These are phyloP conservation scores for Ganoderma meredithae DNA, from an alignment of 1,284 basidiomycete species.

Conservation along the genomic window DNA sequence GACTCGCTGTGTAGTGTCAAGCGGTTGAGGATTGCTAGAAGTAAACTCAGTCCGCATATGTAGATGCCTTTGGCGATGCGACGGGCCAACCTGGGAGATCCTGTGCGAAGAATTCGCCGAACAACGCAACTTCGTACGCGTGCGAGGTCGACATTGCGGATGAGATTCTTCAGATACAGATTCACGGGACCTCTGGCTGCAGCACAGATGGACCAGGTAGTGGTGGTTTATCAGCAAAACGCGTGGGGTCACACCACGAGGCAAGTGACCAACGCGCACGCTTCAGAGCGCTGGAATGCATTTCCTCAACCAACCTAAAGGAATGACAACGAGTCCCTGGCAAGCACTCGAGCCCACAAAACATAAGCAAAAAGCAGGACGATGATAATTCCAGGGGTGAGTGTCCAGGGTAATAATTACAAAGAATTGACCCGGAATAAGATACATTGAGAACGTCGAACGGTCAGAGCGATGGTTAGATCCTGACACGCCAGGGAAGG, in stretches of 20 bases:
- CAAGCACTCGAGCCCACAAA: not conserved
- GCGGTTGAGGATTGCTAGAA: conserved; percentile 72
- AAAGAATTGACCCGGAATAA: conserved; percentile 27
- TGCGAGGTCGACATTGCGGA: conserved; percentile 43
- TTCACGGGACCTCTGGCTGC: not conserved
- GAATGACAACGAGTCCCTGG: not conserved
- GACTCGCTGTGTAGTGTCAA: conserved; percentile 81
- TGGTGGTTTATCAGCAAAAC: conserved; percentile 6
- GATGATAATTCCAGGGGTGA: not conserved
- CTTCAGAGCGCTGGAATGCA: not conserved
- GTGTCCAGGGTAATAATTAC: conserved; percentile 15
- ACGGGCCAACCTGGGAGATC: conserved; percentile 40
- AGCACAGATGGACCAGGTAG: not conserved
- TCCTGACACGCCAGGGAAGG: conserved; percentile 7
- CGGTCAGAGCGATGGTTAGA: not conserved
- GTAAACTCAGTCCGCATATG: conserved; percentile 32
- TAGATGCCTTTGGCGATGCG: not conserved
- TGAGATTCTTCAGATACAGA: not conserved
- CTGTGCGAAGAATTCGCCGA: conserved; percentile 70
- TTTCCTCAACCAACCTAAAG: not conserved
- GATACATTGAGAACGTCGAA: conserved; percentile 7
- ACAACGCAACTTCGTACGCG: conserved; percentile 79
- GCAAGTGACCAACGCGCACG: conserved; percentile 5
- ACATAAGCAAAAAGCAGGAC: not conserved
- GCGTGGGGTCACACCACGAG: conserved; percentile 7